These are phyloP conservation scores for Dissophora ornata DNA, from an alignment of 192 early-diverging fungal genomes.

Conservation along the genomic window DNA sequence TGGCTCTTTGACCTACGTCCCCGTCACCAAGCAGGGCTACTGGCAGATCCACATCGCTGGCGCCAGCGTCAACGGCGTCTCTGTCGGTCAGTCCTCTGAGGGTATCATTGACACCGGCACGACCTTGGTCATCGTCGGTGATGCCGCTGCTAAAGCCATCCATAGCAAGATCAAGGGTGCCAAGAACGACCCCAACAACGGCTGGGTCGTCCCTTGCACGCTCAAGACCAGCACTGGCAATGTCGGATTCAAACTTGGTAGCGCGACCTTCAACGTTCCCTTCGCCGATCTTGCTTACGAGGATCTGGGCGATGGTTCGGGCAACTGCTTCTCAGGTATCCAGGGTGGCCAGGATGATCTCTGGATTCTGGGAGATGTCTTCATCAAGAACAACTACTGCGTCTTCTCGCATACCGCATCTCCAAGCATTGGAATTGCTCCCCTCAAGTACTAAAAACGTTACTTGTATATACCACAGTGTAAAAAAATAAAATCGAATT, in stretches of 20 bases:
- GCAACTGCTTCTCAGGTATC: conserved; percentile 33
- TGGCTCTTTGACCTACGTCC: conserved; percentile 63
- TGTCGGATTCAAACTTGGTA: conserved; percentile 49
- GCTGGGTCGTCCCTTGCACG: conserved; percentile 32
- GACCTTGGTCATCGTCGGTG: too few species aligned
- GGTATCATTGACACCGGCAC: conserved; percentile 74
- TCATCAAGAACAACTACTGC: too few species aligned
- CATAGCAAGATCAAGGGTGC: conserved; percentile 50
- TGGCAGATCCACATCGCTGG: conserved; percentile 65
- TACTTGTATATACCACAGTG: too few species aligned
- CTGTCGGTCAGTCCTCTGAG: conserved; percentile 24
- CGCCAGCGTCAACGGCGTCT: conserved; percentile 45
- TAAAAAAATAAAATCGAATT: too few species aligned
- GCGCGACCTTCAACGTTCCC: conserved; percentile 51
- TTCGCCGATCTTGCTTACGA: conserved; percentile 51
- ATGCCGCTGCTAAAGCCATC: conserved; percentile 61
- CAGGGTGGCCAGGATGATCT: conserved; percentile 31
- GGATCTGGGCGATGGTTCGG: conserved; percentile 19
- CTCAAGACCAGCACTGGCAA: conserved; percentile 23
- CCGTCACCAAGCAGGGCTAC: too few species aligned
- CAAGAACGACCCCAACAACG: too few species aligned
- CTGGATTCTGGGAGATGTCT: conserved; percentile 73
- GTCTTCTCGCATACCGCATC: too few species aligned
- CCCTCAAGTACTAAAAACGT: too few species aligned
- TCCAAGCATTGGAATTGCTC: too few species aligned